A percentile compares a stretch with the other conserved stretches of the same genome.
phyloP scores from a whole-genome alignment of 1,139 yeast species.

The Saccharomycopsis hybrid region DNA sequence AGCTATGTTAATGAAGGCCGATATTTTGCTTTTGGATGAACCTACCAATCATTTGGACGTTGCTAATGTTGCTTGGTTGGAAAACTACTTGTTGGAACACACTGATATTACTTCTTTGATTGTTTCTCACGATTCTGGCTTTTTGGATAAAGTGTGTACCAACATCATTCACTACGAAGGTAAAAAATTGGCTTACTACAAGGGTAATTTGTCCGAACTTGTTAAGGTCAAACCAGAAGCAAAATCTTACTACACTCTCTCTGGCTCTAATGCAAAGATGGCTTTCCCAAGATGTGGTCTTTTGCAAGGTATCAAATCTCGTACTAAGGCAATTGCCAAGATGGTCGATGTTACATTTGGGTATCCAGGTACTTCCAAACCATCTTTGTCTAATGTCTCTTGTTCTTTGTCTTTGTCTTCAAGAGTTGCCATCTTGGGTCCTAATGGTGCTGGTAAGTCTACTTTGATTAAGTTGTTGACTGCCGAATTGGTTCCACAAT shows the following conservation, averaged over 20 bases:
- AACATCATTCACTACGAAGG: slow-evolving; percentile 95
- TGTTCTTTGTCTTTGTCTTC: slow-evolving; percentile 88
- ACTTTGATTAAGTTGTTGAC: slow-evolving; percentile 89
- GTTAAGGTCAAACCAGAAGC: slow-evolving; percentile 94
- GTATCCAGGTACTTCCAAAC: slow-evolving; percentile 85
- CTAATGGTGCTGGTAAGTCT: slow-evolving; percentile 98
- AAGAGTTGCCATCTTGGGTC: slow-evolving; percentile 94
- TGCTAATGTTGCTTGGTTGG: slow-evolving; percentile 86
- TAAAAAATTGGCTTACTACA: slow-evolving; percentile 90
- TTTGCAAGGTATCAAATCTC: slow-evolving; percentile 90
- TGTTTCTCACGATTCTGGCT: slow-evolving; percentile 97
- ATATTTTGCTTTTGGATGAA: slow-evolving; percentile 88
- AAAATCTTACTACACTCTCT: slow-evolving; percentile 89
- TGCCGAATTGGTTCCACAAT: slow-evolving; percentile 80
- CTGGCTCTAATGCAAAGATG: slow-evolving; percentile 92
- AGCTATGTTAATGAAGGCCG: slow-evolving; percentile 98
- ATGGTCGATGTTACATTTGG: slow-evolving; percentile 79
- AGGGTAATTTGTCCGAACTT: slow-evolving; percentile 90
- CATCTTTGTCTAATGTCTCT: slow-evolving; percentile 72
- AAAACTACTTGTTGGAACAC: slow-evolving; percentile 75
- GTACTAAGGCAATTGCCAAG: slow-evolving; percentile 91
- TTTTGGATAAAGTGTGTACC: slow-evolving; percentile 92
- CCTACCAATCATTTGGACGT: slow-evolving; percentile 99
- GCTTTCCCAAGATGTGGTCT: slow-evolving; percentile 98
- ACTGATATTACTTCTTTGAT: slow-evolving; percentile 87